Conservation (phyloP, 768 basidiomycete genomes). For the Suillus lakei region DNA sequence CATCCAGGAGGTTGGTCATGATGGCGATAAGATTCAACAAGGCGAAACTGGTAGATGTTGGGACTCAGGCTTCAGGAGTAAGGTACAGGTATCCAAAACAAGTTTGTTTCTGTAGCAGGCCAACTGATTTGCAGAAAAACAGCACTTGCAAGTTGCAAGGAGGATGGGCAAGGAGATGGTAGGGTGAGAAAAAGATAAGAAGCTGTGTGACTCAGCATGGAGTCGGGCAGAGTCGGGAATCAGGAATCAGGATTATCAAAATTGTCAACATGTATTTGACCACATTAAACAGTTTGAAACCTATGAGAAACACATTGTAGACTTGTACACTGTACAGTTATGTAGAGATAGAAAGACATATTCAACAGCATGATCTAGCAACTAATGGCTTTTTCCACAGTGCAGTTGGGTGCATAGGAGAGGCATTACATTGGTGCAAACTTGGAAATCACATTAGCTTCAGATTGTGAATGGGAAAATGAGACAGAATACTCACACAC, state of each 20-base stretch:
- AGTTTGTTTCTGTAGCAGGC: not conserved
- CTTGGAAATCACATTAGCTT: not conserved
- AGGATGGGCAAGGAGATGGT: not conserved
- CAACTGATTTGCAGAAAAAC: not conserved
- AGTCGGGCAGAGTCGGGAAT: not conserved
- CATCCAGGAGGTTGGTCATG: too few species aligned
- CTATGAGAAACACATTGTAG: slow-evolving; percentile 1
- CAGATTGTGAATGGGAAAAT: not conserved
- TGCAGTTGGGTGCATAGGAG: not conserved
- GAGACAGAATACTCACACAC: not conserved
- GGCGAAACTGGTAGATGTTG: too few species aligned
- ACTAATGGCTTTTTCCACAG: not conserved
- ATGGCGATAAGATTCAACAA: too few species aligned
- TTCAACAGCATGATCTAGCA: not conserved
- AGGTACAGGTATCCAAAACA: not conserved
- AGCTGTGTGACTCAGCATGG: not conserved
- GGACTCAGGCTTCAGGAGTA: too few species aligned
- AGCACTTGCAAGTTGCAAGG: not conserved
- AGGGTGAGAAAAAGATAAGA: slow-evolving; percentile 1
- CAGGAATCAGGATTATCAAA: too few species aligned
- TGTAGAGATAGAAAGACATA: not conserved
- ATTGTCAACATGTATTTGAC: not conserved
- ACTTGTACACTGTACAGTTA: not conserved
- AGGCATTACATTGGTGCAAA: not conserved
- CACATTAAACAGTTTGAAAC: not conserved